phyloP scores from a whole-genome alignment of 805 yeast species.

The Teunomyces pallodes region DNA sequence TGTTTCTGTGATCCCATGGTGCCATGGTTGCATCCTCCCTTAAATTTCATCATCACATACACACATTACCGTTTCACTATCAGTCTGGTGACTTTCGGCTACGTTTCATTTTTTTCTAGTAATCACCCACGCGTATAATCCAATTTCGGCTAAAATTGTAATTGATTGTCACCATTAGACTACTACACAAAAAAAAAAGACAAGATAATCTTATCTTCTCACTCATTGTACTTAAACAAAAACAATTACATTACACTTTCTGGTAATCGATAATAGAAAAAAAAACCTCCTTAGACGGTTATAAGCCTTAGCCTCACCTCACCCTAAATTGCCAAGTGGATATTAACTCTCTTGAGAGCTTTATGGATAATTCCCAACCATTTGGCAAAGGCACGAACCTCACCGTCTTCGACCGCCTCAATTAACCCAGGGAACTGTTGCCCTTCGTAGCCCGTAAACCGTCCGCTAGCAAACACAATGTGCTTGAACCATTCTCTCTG shows the following conservation, averaged over 20 bases:
- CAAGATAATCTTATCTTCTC: neutral
- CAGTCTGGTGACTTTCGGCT: too few relatives aligned
- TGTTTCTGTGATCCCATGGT: too few relatives aligned
- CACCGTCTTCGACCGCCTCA: constrained; percentile 50
- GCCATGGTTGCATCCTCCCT: too few relatives aligned
- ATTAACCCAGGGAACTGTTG: constrained; percentile 58
- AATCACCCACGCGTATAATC: too few relatives aligned
- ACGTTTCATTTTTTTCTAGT: too few relatives aligned
- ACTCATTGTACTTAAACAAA: neutral
- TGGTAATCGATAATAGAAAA: too few relatives aligned
- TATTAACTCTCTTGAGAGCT: constrained; percentile 29
- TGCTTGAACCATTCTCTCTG: constrained; percentile 63
- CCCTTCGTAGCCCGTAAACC: constrained; percentile 48
- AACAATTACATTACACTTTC: neutral
- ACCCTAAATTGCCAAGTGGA: neutral
- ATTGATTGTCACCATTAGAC: neutral
- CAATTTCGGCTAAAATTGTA: neutral
- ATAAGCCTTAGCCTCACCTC: neutral
- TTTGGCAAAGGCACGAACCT: constrained; percentile 41
- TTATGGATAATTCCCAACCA: constrained; percentile 46
- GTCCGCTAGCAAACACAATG: constrained; percentile 59
- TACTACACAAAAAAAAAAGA: neutral
- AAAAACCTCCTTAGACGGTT: too few relatives aligned
- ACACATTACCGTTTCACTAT: too few relatives aligned
- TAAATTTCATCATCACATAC: too few relatives aligned